Base-by-base conservation (phyloP, 805 yeast genomes). In the Isabelozyma gotoi region DNA sequence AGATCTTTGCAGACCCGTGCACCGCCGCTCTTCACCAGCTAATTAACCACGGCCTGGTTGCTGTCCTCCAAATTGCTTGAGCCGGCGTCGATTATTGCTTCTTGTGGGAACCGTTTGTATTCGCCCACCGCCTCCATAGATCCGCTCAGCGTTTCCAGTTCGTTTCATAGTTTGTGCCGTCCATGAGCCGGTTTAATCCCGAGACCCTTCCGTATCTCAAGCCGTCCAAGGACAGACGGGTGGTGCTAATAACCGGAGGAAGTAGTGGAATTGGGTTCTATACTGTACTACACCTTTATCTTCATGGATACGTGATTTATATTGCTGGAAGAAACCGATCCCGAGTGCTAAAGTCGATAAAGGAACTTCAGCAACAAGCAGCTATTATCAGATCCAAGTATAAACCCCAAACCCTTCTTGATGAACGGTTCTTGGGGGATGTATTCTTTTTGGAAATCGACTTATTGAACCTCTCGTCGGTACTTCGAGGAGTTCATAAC, bases 221-320 rank as follows among this genome's bases (percentile, higher is more conserved):
- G 51, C 90, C 90, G 0, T 47, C 51, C 1, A 48, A 48, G 2
- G 79, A 76, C 19, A 71, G 87, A 36, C 74, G 81, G 44, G 82
- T 85, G 3, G 90, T 88, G 2, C 66, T 88, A 5, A 80, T 88
- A 21, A 84, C 94, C 0, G 95, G 96, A 2, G 95, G 94, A 5
- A 85, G 83, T 53, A 77, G 85, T 43, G 96, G 96, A 0, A 78
- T 86, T 15, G 96, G 96, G 8, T 88, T 78, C 71, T 85, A 73
- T 58, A 82, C 91, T 0, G 88, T 81, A 7, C 68, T 87, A 18
- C 91, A 87, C 55, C 71, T 88, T 5, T 87, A 84, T 55, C 68
- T 86, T 40, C 96, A 88, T 60, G 96, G 96, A 0, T 85, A 77
- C 57, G 68, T 74, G 7, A 83, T 88, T 3, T 88, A 88, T 57